Base-by-base conservation (phyloP, 495 filamentous ascomycete species). In the Corynascus novoguineensis region DNA sequence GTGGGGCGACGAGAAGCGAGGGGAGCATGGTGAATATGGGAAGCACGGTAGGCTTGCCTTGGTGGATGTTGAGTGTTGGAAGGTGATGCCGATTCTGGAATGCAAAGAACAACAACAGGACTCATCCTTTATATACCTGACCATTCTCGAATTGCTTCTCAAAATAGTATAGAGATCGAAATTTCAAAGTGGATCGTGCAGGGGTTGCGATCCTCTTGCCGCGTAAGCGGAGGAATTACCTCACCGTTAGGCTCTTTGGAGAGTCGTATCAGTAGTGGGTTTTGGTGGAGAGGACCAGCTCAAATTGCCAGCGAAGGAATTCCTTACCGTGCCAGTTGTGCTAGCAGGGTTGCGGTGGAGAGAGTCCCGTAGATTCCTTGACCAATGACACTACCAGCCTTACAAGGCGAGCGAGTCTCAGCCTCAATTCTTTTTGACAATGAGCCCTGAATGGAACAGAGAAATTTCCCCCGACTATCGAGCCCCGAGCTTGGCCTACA, bases 111-210 rank as follows among this genome's bases (percentile, higher is more conserved):
- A 41, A 41, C 17, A 41, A 17, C n/a, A 41, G 37, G 37, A 41
- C 17, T 21, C 17, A 41, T 41, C 5, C 37, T 41, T 41, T 41
- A 19, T 41, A 41, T 41, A 41, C 37, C 37, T 41, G 37, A 41
- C 37, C 37, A n/a, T 41, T 41, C 37, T 41, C 37, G n/a, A 41
- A 41, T 41, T 41, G 37, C 37, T 41, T 41, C 37, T 21, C 37
- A 41, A 41, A 41, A 41, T 41, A 41, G 37, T 37, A 41, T 41
- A 9, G 37, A 41, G 37, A 41, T 41, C 37, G 37, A 21, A 41
- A 41, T 21, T 41, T 5, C 10, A 21, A 41, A 41, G n/a, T 21
- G 5, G n/a, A 41, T 21, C n/a, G n/a, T 41, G 15, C 37, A 41
- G 37, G 37, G 37, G 37, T 41, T 41, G 37, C 37, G 37, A 41